Base-by-base conservation (phyloP, 2,329 filamentous ascomycete genomes). In the Biscogniauxia marginata region DNA sequence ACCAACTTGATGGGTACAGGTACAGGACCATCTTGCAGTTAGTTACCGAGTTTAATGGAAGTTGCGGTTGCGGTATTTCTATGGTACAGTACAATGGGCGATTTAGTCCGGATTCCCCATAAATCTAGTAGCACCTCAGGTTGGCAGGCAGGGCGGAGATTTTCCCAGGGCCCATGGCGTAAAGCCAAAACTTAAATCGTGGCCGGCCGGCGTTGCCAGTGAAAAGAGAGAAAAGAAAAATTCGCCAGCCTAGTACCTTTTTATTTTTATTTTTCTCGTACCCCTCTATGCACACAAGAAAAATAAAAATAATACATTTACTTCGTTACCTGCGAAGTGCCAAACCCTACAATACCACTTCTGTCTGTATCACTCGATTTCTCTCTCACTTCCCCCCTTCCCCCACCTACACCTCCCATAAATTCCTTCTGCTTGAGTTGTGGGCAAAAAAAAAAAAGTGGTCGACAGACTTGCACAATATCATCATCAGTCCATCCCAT, bases 291-390 rank as follows among this genome's bases (percentile, higher is more conserved):
- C 53, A 43, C 53, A 52, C 50, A 52, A 39, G 30, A 39, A 39
- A 39, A 39, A 39, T 39, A 39, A 55, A 62, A 60, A 60, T 55
- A 60, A 51, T 53, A 21, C 45, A 59, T 44, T 51, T 57, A 52
- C 53, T 57, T 59, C 60, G 53, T 63, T 61, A 53, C 56, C 50
- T 63, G 53, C 58, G 56, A 58, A 56, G 59, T 54, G 48, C 60
- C 60, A 55, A 60, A 59, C 43, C 56, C 49, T 62, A 56, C 53
- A 53, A 51, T 57, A 54, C 45, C 51, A 46, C 51, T 56, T 51
- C 21, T 51, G 24, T 18, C 11, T 46, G 55, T 60, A 50, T 39
- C 34, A 19, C 34, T 43, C 46, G 57, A 59, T 43, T 59, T 54
- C 53, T 55, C 52, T 50, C 48, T 52, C 49, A 45, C 49, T 24